Evolutionary conservation across 1,284 basidiomycete genomes (phyloP), one percentile per base, ranked within the genome.

Genomic region (Neonothopanus nambi): DNA sequence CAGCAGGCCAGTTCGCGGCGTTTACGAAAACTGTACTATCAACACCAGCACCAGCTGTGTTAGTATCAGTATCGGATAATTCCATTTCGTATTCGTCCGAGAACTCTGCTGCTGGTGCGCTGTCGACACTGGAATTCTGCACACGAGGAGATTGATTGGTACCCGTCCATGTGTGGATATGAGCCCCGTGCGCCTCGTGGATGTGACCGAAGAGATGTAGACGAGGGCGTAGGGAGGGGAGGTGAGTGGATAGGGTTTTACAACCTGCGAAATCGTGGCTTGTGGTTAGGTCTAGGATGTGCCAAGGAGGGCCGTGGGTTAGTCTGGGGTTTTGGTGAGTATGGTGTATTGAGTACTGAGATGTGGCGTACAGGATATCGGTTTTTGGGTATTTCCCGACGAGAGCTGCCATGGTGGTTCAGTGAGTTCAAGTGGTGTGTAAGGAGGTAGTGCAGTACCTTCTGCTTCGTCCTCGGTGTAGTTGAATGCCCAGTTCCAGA

Each of bases 161-260:
- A 28, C 40, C 52, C n/a, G 42, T 41, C 75, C 74, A 77, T 12
- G 57, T 45, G 38, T 74, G 73, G 6, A 74, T 67, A 40, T 69
- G 57, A 2, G 74, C 78, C 0, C 84, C 84, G 40, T 75, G 76
- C 0, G 76, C 81, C 65, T 87, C 85, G 59, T 87, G 85, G 40
- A 88, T 87, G 59, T 87, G 85, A 0, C 85, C 85, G 49, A 78
- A 85, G 35, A 83, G 69, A 61, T 87, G 84, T 38, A 87, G 63
- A 18, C 78, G 66, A 37, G 77, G 77, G 17, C 61, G 57, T 36
- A 82, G 66, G n/a, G 69, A 65, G 2, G 62, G 58, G 9, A 84
- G 58, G 23, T 72, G 71, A 12, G 60, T 57, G 3, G 72, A 60
- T 2, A 86, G 73, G 3, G 66, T 63, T 26, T 67, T 59, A 59